A percentile compares a stretch with the other conserved stretches of the same genome.
Conservation (phyloP, 208 protist species). For the Blastocrithidia nonstop region DNA sequence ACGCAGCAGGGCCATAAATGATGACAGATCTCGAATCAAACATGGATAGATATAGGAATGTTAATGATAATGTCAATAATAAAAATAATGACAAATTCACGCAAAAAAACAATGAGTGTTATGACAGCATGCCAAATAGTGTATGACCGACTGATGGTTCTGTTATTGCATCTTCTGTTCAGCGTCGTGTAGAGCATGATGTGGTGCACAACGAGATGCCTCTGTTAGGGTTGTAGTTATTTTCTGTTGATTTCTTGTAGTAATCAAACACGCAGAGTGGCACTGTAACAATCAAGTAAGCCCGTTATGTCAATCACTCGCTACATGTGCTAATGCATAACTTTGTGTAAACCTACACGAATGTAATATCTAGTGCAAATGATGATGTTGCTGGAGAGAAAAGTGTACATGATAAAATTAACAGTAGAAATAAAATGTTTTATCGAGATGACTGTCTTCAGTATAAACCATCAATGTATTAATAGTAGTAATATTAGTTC, state of each 20-base stretch:
- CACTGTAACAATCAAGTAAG: conserved; percentile 37
- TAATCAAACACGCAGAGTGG: conserved; percentile 54
- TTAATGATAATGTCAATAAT: background rate
- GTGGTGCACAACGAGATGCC: conserved; percentile 20
- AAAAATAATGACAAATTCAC: background rate
- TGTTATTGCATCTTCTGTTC: conserved; percentile 1
- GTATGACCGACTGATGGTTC: too few species aligned
- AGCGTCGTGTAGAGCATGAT: conserved; percentile 22
- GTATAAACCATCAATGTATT: too few species aligned
- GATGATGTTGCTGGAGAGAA: conserved; percentile 3
- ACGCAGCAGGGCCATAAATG: background rate
- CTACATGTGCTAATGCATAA: conserved; percentile 24
- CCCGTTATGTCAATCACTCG: conserved; percentile 48
- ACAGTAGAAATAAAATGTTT: too few species aligned
- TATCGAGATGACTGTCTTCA: too few species aligned
- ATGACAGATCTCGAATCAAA: too few species aligned
- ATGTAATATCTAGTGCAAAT: conserved; percentile 10
- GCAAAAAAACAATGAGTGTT: too few species aligned
- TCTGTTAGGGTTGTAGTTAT: conserved; percentile 36
- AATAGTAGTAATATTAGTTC: too few species aligned
- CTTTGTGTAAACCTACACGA: conserved; percentile 25
- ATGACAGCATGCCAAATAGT: too few species aligned
- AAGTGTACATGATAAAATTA: background rate
- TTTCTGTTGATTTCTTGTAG: conserved; percentile 51
- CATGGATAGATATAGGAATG: too few species aligned